Base-by-base conservation (phyloP, 2,329 filamentous ascomycete species). In the Colletotrichum sp. region DNA sequence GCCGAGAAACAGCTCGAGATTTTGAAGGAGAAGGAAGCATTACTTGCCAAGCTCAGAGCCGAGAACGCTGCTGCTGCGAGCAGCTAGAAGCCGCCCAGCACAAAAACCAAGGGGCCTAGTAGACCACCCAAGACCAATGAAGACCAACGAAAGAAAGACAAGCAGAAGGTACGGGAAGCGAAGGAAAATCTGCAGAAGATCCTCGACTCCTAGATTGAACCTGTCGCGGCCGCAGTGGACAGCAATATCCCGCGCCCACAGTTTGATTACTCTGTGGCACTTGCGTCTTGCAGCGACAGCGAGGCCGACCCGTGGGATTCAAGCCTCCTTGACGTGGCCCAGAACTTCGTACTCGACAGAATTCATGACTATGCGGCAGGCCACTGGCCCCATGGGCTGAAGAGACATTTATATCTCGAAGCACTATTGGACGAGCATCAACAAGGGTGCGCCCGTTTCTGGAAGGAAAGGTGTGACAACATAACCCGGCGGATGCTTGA, bases 21-120 rank as follows among this genome's bases (percentile, higher is more conserved):
- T 83, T 87, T 93, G 72, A 91, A 90, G 82, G 86, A 88, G 67
- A 93, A 94, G 83, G 93, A 93, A 82, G 87, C 89, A 68, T 85
- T 88, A 76, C 84, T 94, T 68, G 84, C 89, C 33, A 87, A 87
- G 70, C 86, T 93, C 62, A 93, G 93, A 85, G 88, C 87, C 51
- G 89, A 87, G 76, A 86, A 92, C 70, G 82, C 84, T 57, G 88
- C 89, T n/a, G 83, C 81, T 21, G 81, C 80, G 8, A 64, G 65
- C 29, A 66, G 72, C 33, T 74, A 74, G 72, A 69, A 73, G 27
- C 70, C 64, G 70, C 64, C 69, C 18, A 27, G 36, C 24, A 9
- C 63, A 29, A 47, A 18, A 34, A 18, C 16, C 15, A 71, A 57
- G 51, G 58, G 71, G 36, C 62, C 33, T 55, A 54, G 71, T n/a